Conservation (phyloP, 1,284 basidiomycete species). For the Cystobasidium pallidum region DNA sequence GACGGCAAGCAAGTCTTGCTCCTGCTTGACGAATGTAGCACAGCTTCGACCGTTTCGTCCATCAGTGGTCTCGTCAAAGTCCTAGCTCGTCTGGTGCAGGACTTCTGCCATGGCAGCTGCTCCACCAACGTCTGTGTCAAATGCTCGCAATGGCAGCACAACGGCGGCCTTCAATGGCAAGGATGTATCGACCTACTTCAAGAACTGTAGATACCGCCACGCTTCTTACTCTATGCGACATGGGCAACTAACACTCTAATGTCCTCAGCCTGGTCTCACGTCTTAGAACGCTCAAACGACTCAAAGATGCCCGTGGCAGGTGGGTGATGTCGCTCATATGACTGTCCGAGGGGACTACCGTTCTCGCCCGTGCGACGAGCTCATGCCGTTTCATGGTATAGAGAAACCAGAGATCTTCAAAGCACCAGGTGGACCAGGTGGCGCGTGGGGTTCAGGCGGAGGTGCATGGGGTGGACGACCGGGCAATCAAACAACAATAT, state of each 20-base stretch:
- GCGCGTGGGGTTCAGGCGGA: conserved; percentile 22
- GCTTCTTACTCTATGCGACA: background rate
- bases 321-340: conserved; percentile 1
- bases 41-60: too few relatives aligned
- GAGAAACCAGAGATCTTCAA: conserved; percentile 33
- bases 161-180: conserved; percentile 19
- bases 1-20: too few relatives aligned
- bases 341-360: too few relatives aligned
- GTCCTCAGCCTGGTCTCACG: conserved; percentile 11
- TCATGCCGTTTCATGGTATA: background rate
- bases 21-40: too few relatives aligned
- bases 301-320: conserved; percentile 11
- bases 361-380: too few relatives aligned
- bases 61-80: too few relatives aligned
- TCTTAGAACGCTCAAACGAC: conserved; percentile 6
- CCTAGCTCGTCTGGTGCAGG: too few relatives aligned
- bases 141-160: conserved; percentile 9
- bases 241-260: background rate
- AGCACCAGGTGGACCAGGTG: conserved; percentile 16
- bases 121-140: background rate
- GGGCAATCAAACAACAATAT: conserved; percentile 19
- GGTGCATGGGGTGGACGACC: background rate
- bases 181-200: conserved; percentile 18
- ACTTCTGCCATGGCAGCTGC: background rate
- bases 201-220: background rate